Evolutionary conservation across 768 basidiomycete species (phyloP).

Genomic region (Saitozyma sp.): DNA sequence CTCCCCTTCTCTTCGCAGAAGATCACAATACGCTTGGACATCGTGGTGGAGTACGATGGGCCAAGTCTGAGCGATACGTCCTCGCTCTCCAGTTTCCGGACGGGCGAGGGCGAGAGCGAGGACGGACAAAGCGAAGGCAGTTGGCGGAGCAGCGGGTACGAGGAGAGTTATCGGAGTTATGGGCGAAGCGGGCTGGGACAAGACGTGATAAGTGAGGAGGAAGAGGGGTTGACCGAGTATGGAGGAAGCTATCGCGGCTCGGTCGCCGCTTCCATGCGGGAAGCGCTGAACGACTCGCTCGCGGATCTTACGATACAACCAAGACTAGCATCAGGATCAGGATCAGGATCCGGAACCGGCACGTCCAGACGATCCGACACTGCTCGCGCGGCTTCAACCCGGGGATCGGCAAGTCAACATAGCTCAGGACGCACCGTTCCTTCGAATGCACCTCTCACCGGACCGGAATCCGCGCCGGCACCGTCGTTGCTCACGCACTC

Average conservation of each 20-base stretch:
- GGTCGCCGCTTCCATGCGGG: no score
- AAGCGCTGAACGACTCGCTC: no score
- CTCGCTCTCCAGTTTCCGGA: slow-evolving; percentile 71
- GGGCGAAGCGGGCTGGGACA: not conserved
- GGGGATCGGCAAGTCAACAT: no score
- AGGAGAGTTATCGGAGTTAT: not conserved
- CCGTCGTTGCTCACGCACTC: slow-evolving; percentile 32
- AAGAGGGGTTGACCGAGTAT: not conserved
- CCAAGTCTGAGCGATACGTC: slow-evolving; percentile 86
- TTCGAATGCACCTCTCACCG: slow-evolving; percentile 11
- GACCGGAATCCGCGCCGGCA: slow-evolving; percentile 25
- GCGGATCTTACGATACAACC: no score
- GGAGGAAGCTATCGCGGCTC: not conserved
- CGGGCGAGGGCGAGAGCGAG: slow-evolving; percentile 54
- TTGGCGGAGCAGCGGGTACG: slow-evolving; percentile 20
- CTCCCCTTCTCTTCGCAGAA: slow-evolving; percentile 58
- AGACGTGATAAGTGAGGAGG: not conserved
- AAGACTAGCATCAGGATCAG: no score
- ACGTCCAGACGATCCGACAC: no score
- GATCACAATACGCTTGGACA: slow-evolving; percentile 73
- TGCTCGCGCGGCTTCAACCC: no score
- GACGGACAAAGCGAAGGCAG: slow-evolving; percentile 43
- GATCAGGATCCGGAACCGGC: no score
- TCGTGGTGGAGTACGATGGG: slow-evolving; percentile 85
- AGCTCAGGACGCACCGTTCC: no score